Percentiles rank a stretch among this genome's conserved stretches.
These are phyloP conservation scores for Dacryopinax spathularia DNA, from an alignment of 768 basidiomycete genomes.

Conservation along the genomic window DNA sequence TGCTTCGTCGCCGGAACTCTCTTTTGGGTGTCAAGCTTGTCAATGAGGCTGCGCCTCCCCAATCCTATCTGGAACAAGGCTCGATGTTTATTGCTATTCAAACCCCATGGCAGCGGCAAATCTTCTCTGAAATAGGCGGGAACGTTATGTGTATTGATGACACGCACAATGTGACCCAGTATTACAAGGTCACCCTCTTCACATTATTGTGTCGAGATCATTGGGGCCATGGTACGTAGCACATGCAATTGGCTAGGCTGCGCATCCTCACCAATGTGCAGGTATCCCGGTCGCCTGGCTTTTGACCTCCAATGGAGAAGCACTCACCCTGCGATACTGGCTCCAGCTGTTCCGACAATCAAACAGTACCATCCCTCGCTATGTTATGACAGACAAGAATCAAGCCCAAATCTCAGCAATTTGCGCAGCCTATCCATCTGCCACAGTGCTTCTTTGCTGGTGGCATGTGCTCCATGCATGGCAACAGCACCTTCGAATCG, in stretches of 20 bases:
- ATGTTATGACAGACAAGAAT: neutral
- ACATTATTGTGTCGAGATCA: neutral
- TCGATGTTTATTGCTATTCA: neutral
- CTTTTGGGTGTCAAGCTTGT: neutral
- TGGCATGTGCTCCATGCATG: slow-evolving; percentile 24
- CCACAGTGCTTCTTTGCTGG: slow-evolving; percentile 6
- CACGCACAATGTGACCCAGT: neutral
- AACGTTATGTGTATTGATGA: neutral
- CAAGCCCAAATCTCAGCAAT: slow-evolving; percentile 1
- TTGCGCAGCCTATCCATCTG: neutral
- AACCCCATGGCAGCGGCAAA: neutral
- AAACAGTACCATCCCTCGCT: neutral
- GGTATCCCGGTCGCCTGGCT: neutral
- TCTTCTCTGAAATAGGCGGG: neutral
- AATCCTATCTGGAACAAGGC: neutral
- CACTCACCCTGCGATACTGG: neutral
- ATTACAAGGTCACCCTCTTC: neutral
- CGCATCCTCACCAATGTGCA: neutral
- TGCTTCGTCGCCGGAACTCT: neutral
- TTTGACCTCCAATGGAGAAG: neutral
- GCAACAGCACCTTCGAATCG: slow-evolving; percentile 18
- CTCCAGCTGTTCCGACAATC: neutral
- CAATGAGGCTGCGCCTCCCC: neutral
- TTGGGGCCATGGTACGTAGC: neutral
- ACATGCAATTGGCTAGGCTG: neutral